phyloP scores from a whole-genome alignment of 768 basidiomycete species.

The Multifurca ochricompacta region DNA sequence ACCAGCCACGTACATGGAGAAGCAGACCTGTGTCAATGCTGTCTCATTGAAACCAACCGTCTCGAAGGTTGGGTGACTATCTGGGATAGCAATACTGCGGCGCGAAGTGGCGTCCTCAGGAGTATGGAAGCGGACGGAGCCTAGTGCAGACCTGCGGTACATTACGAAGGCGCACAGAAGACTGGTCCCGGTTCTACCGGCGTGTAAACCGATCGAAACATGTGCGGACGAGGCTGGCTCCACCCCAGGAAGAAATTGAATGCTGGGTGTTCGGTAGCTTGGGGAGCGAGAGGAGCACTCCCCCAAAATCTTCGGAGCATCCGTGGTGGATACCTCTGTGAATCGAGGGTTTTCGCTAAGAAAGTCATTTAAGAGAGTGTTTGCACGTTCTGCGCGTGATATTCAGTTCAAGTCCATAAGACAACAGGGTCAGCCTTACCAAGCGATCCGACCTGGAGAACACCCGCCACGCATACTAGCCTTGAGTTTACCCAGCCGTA shows the following conservation, averaged over 20 bases:
- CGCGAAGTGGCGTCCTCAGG: background rate
- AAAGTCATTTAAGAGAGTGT: slow-evolving; percentile 7
- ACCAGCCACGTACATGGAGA: background rate
- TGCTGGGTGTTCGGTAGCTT: background rate
- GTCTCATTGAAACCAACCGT: slow-evolving; percentile 4
- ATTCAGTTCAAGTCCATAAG: background rate
- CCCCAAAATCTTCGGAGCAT: slow-evolving; percentile 12
- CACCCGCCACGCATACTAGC: slow-evolving; percentile 16
- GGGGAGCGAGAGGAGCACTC: slow-evolving; percentile 2
- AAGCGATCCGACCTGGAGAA: slow-evolving; percentile 7
- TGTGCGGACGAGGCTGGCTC: background rate
- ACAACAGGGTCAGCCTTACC: slow-evolving; percentile 1
- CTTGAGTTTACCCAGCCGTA: slow-evolving; percentile 17
- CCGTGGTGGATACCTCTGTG: slow-evolving; percentile 12
- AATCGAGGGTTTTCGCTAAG: slow-evolving; percentile 14
- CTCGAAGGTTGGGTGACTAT: slow-evolving; percentile 10
- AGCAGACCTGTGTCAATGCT: slow-evolving; percentile 11
- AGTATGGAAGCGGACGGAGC: slow-evolving; percentile 16
- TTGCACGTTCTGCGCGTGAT: slow-evolving; percentile 5
- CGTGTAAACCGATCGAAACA: background rate
- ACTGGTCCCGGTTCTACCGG: background rate
- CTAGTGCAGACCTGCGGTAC: slow-evolving; percentile 14
- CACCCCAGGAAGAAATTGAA: slow-evolving; percentile 3
- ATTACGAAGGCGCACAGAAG: slow-evolving; percentile 4
- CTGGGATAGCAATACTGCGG: background rate